Percentiles rank a stretch among this genome's conserved stretches.
Evolutionary conservation across 1,139 yeast species (phyloP).

Genomic region (Scheffersomyces quercinus): DNA sequence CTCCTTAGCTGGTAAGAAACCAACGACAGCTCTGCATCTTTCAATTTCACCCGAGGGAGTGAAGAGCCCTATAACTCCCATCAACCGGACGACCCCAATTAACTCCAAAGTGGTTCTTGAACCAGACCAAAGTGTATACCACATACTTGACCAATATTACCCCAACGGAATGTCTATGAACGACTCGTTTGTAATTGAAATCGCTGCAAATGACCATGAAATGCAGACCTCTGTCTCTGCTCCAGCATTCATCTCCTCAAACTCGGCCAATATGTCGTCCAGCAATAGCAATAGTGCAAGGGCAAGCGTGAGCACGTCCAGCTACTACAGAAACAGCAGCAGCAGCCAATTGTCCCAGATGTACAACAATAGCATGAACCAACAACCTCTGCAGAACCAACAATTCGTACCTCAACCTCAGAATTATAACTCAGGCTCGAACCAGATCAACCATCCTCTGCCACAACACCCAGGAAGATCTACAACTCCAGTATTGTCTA

Average conservation of each 20-base stretch:
- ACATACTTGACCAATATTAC: constrained; percentile 56
- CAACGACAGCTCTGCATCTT: neutral
- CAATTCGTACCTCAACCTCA: constrained; percentile 7
- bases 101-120: constrained; percentile 34
- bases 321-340: constrained; percentile 4
- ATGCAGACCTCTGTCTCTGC: constrained; percentile 4
- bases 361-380: neutral
- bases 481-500: neutral
- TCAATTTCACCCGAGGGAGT: constrained; percentile 10
- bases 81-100: constrained; percentile 13
- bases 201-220: constrained; percentile 21
- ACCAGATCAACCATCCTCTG: constrained; percentile 14
- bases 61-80: constrained; percentile 2
- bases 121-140: constrained; percentile 68
- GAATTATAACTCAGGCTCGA: too few relatives aligned
- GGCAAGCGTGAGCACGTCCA: constrained; percentile 1
- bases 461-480: constrained; percentile 14
- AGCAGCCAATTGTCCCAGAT: constrained; percentile 2
- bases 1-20: neutral
- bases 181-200: constrained; percentile 65
- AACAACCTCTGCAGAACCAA: constrained; percentile 8
- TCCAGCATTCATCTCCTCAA: neutral
- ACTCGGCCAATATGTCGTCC: too few relatives aligned
- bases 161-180: constrained; percentile 70
- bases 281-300: constrained; percentile 8